Evolutionary conservation across 371 early-diverging fungal genomes (phyloP), one percentile per base, ranked within the genome.

Genomic region (Parasitella parasitica): DNA sequence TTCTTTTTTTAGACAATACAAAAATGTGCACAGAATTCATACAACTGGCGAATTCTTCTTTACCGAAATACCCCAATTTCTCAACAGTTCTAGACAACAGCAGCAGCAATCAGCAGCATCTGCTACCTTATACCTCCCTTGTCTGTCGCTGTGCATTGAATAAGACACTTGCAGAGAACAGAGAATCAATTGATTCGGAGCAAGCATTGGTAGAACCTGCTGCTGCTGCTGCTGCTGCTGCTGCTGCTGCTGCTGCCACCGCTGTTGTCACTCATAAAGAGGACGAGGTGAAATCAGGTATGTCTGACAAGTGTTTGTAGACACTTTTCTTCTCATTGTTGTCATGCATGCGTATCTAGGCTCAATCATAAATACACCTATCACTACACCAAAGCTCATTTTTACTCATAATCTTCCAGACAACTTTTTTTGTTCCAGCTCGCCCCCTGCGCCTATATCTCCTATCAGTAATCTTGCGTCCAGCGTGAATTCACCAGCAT

Each of bases 321-420:
- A 3, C 6, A 3, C 13, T 12, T 24, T 4, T 12, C 2, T 22
- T 11, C n/a, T 24, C 27, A 15, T 12, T 13, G 11, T 15, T 32
- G 4, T n/a, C n/a, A n/a, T 32, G 11, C 32, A 4, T 11, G 3
- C 15, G 20, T 18, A n/a, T 13, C 24, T 26, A 48, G 48, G 27
- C 15, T 24, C 26, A 9, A 48, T 26, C 13, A 48, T 13, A 41
- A 41, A 18, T 16, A 41, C 48, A 26, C 24, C 24, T 27, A 27
- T 11, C 24, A 26, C 48, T 15, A 48, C 48, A 26, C 48, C 48
- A n/a, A 48, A 38, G 16, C 50, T 57, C 16, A 56, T 63, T 15
- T 63, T 46, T 24, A 63, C 63, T 2, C 63, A 63, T n/a, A 56
- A 55, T 48, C 41, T 63, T 18, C 57, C 63, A 18, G 51, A 49